Base-by-base conservation (phyloP, 2,329 filamentous ascomycete species). In the Beauveria sp. region DNA sequence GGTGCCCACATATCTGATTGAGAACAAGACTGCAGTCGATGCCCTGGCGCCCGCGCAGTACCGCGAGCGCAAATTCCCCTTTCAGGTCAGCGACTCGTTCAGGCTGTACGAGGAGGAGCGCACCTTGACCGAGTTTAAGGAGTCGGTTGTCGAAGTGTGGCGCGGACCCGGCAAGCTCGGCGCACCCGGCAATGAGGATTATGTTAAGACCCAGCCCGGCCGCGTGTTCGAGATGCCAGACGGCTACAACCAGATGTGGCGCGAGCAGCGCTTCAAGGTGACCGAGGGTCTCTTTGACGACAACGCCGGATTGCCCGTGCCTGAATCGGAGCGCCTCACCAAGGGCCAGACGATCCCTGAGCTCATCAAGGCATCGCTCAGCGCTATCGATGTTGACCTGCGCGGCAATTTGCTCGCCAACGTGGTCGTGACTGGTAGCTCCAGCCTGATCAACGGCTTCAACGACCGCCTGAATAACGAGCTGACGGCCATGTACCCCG, bases 181-280 rank as follows among this genome's bases (percentile, higher is more conserved):
- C 48, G 76, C 74, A 67, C 83, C 77, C 24, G 86, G 87, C 43
- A 96, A 93, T 72, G 86, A 95, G 71, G 93, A 97, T 48, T 80
- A 86, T 53, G 87, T 88, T 62, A 88, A 84, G 72, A 81, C 77
- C 50, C 86, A 87, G 66, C 90, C 91, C 1, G 90, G 91, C 46
- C 88, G 91, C 58, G 89, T 95, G 12, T 99, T 97, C 70, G 95
- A 99, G 79, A 95, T 99, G 84, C 95, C 95, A 10, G 91, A 98
- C 72, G 95, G 95, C 56, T 93, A 89, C 78, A 99, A 98, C 79
- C 90, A 96, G 74, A 89, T 96, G 76, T 99, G 96, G 80, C 88
- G 90, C 65, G 83, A 88, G 61, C 93, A 97, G 74, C 88, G 95
- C 56, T 97, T 89, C 82, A 86, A 87, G 67, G 88, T 91, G 12